Conservation (phyloP, 176 grass and related monocot species). For the Bromus sterilis region DNA sequence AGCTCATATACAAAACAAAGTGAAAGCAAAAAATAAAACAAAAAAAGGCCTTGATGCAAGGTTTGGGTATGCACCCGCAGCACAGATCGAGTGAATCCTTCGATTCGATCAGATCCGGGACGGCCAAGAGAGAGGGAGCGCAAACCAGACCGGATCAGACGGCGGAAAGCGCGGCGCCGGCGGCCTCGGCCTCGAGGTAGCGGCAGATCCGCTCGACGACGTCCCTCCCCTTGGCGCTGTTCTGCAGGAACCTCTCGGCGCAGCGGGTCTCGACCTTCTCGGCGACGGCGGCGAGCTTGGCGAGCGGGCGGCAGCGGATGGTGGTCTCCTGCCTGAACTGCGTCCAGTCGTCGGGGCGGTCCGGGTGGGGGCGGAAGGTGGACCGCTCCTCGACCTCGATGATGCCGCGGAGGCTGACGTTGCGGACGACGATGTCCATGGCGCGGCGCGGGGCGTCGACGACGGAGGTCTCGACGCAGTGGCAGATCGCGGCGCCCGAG, state of each 20-base stretch:
- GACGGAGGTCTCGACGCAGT: conserved; percentile 81
- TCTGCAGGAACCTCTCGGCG: conserved; percentile 80
- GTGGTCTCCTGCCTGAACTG: conserved; percentile 80
- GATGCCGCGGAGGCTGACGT: conserved; percentile 64
- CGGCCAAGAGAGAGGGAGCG: background rate
- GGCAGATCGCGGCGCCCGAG: conserved; percentile 70
- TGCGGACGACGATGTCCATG: conserved; percentile 83
- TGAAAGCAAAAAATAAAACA: background rate
- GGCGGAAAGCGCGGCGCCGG: conserved; percentile 21
- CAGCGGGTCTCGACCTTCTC: conserved; percentile 84
- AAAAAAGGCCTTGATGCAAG: background rate
- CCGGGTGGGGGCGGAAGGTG: conserved; percentile 65
- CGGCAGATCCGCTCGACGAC: conserved; percentile 91
- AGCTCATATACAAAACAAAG: conserved; percentile 34
- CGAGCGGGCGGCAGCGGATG: conserved; percentile 76
- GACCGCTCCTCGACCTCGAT: conserved; percentile 84
- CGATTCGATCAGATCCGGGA: conserved; percentile 26
- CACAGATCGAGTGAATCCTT: conserved; percentile 40
- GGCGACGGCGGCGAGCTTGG: conserved; percentile 69
- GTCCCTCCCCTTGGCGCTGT: conserved; percentile 78
- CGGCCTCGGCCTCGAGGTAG: conserved; percentile 66
- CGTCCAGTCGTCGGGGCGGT: conserved; percentile 75
- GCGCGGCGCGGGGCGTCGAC: conserved; percentile 55
- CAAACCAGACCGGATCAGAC: conserved; percentile 22
- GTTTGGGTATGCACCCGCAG: conserved; percentile 1